Percentiles rank a stretch among this genome's conserved stretches.
phyloP scores from a whole-genome alignment of 2,329 filamentous ascomycete species.

The Emergomyces orientalis region DNA sequence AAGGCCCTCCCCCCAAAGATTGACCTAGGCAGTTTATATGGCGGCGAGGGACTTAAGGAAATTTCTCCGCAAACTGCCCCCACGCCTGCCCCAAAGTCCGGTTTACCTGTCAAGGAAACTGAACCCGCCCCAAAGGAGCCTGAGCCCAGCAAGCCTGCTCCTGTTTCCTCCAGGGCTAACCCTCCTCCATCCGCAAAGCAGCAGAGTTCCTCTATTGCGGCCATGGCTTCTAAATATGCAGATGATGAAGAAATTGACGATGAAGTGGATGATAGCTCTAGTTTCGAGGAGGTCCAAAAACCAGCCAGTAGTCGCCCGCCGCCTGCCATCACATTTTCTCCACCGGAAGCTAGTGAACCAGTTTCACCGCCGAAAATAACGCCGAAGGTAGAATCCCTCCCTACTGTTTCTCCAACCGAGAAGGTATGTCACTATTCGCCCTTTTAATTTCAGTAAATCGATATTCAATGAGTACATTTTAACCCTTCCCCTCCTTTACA shows the following conservation, averaged over 20 bases:
- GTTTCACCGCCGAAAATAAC: slow-evolving; percentile 9
- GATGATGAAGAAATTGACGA: slow-evolving; percentile 55
- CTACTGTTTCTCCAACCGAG: background rate
- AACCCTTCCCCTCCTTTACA: background rate
- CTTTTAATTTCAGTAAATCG: background rate
- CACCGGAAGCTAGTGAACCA: slow-evolving; percentile 19
- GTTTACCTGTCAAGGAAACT: slow-evolving; percentile 26
- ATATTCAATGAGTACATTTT: background rate
- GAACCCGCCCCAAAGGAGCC: slow-evolving; percentile 46
- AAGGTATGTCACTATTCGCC: slow-evolving; percentile 6
- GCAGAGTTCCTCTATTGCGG: slow-evolving; percentile 77
- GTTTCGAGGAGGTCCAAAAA: slow-evolving; percentile 78
- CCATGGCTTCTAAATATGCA: slow-evolving; percentile 76
- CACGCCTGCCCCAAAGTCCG: slow-evolving; percentile 36
- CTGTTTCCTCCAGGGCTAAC: slow-evolving; percentile 13
- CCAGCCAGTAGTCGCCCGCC: slow-evolving; percentile 59
- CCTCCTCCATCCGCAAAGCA: slow-evolving; percentile 52
- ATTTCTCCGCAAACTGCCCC: slow-evolving; percentile 51
- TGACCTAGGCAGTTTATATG: slow-evolving; percentile 84
- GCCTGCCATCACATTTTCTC: slow-evolving; percentile 23
- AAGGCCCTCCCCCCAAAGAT: slow-evolving; percentile 80
- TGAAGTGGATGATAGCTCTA: slow-evolving; percentile 57
- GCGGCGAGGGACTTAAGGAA: slow-evolving; percentile 71
- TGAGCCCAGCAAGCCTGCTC: slow-evolving; percentile 35
- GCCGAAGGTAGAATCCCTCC: background rate